phyloP scores from a whole-genome alignment of 2,329 filamentous ascomycete genomes.

The Dactylellina drechsleri region DNA sequence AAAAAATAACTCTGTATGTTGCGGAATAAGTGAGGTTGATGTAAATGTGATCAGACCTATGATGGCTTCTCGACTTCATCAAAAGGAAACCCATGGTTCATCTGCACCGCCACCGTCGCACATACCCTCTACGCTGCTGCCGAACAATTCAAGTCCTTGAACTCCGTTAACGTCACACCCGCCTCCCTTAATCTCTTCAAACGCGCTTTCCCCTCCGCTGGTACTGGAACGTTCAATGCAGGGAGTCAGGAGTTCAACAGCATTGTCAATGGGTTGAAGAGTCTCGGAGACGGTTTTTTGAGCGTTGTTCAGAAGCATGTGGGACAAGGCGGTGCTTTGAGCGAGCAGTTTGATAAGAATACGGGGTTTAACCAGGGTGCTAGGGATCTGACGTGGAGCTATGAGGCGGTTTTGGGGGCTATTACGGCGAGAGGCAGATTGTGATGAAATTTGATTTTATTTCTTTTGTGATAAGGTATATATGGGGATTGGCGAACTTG shows the following conservation, averaged over 20 bases:
- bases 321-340: conserved; percentile 70
- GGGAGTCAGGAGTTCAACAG: conserved; percentile 67
- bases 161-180: conserved; percentile 72
- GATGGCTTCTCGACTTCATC: conserved; percentile 68
- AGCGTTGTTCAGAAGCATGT: conserved; percentile 66
- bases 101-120: conserved; percentile 79
- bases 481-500: neutral
- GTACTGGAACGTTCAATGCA: conserved; percentile 73
- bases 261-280: conserved; percentile 70
- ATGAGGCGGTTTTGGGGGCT: conserved; percentile 74
- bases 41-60: conserved; percentile 72
- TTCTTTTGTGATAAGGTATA: neutral
- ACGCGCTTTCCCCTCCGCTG: conserved; percentile 70
- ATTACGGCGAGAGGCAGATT: conserved; percentile 51
- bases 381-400: conserved; percentile 77
- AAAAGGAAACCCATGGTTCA: conserved; percentile 78
- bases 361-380: conserved; percentile 66
- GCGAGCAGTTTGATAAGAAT: conserved; percentile 73
- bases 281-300: conserved; percentile 71
- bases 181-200: conserved; percentile 77
- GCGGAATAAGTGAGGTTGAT: conserved; percentile 70
- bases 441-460: neutral
- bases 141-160: conserved; percentile 74
- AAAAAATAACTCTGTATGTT: conserved; percentile 79
- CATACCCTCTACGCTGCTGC: conserved; percentile 82